Evolutionary conservation across 495 filamentous ascomycete genomes (phyloP).

Genomic region (Mycothermus thermophilus): DNA sequence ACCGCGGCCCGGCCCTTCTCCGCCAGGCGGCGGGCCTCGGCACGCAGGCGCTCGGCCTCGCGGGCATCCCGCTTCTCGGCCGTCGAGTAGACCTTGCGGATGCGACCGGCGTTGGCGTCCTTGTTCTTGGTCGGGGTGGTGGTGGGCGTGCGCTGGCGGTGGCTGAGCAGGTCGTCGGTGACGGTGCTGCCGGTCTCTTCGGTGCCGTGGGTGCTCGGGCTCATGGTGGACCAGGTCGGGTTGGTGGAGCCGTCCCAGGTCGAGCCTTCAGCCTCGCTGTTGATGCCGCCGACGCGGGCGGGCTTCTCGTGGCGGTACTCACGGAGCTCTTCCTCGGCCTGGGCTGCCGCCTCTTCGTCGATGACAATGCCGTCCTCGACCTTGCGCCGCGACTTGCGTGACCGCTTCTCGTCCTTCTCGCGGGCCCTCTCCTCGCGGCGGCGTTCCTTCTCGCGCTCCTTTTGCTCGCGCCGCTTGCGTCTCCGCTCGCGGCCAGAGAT

Average conservation of each 20-base stretch:
- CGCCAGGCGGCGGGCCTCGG: constrained; percentile 32
- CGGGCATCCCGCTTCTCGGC: constrained; percentile 30
- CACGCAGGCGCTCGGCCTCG: constrained; percentile 34
- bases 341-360: constrained; percentile 41
- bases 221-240: constrained; percentile 32
- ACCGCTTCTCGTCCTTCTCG: constrained; percentile 31
- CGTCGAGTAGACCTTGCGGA: constrained; percentile 42
- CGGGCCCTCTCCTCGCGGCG: constrained; percentile 27
- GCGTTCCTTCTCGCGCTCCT: constrained; percentile 35
- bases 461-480: constrained; percentile 36
- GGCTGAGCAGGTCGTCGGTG: constrained; percentile 37
- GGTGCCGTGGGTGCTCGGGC: constrained; percentile 19
- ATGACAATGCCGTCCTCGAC: constrained; percentile 31
- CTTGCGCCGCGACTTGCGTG: constrained; percentile 20
- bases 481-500: constrained; percentile 32
- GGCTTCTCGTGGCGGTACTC: constrained; percentile 74
- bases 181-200: constrained; percentile 42
- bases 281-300: constrained; percentile 74
- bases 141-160: constrained; percentile 40
- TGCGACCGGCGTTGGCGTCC: constrained; percentile 23
- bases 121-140: constrained; percentile 36
- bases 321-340: constrained; percentile 47
- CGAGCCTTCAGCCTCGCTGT: constrained; percentile 59
- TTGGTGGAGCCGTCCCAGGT: constrained; percentile 50
- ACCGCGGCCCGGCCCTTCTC: constrained; percentile 27